phyloP scores from a whole-genome alignment of 257 asterid genomes.

The Primulina tabacum region DNA sequence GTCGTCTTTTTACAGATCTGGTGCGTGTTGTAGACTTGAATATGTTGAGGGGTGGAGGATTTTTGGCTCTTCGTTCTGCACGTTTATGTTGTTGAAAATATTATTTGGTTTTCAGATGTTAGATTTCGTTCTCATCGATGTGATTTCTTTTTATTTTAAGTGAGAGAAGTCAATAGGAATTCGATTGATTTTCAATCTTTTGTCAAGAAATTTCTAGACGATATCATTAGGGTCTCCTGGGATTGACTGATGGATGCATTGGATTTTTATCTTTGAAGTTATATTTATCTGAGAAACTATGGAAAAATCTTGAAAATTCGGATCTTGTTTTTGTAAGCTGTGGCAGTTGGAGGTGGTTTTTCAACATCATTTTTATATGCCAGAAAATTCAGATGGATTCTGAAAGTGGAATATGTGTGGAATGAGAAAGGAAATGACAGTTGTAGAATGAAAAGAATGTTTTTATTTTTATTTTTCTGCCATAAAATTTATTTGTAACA shows the following conservation, averaged over 20 bases:
- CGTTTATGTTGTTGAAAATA: constrained; percentile 1
- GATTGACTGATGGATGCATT: not conserved
- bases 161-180: not conserved
- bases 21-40: constrained; percentile 19
- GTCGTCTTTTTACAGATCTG: constrained; percentile 31
- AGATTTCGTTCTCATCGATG: not conserved
- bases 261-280: too few relatives aligned
- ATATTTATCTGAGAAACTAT: not conserved
- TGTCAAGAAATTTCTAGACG: not conserved
- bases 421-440: not conserved
- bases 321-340: not conserved
- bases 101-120: not conserved
- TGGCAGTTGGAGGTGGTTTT: constrained; percentile 3
- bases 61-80: not conserved
- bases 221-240: not conserved
- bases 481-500: not conserved
- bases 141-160: not conserved
- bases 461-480: too few relatives aligned
- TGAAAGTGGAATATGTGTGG: not conserved
- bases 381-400: constrained; percentile 2
- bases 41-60: constrained; percentile 3
- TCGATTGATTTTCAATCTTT: not conserved
- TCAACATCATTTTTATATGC: not conserved
- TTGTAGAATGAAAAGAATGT: not conserved
- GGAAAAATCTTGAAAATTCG: not conserved